Percentiles rank a stretch among this genome's conserved stretches.
Conservation (phyloP, 768 basidiomycete genomes). For the Macrolepiota dolichaula region DNA sequence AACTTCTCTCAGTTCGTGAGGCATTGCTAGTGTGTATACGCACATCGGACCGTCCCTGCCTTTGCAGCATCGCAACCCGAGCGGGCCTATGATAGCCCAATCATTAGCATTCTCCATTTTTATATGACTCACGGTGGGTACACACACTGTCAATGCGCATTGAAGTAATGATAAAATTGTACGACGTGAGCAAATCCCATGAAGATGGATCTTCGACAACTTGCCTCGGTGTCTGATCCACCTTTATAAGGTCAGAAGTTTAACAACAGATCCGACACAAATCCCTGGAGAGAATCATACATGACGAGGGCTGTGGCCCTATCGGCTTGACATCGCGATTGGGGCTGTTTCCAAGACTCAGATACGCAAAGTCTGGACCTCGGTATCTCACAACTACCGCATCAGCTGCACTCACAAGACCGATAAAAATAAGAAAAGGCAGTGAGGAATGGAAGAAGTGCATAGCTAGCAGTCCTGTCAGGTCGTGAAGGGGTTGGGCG, state of each 20-base stretch:
- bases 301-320: neutral
- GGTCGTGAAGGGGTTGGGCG: neutral
- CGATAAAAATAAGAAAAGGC: neutral
- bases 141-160: neutral
- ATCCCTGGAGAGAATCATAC: neutral
- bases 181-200: neutral
- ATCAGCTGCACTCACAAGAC: neutral
- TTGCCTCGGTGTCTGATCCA: neutral
- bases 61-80: conserved; percentile 1
- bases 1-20: neutral
- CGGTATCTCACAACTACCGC: neutral
- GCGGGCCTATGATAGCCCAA: neutral
- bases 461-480: neutral
- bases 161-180: neutral
- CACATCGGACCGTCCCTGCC: conserved; percentile 1
- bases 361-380: neutral
- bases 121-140: neutral
- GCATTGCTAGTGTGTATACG: neutral
- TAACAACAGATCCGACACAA: neutral
- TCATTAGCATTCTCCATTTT: neutral
- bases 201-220: neutral
- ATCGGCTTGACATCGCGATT: neutral
- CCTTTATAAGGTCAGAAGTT: neutral
- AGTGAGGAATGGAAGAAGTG: neutral
- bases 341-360: neutral